Percentiles rank a stretch among this genome's conserved stretches.
phyloP scores from a whole-genome alignment of 1,284 basidiomycete species.

The Cryptococcus hybrid region DNA sequence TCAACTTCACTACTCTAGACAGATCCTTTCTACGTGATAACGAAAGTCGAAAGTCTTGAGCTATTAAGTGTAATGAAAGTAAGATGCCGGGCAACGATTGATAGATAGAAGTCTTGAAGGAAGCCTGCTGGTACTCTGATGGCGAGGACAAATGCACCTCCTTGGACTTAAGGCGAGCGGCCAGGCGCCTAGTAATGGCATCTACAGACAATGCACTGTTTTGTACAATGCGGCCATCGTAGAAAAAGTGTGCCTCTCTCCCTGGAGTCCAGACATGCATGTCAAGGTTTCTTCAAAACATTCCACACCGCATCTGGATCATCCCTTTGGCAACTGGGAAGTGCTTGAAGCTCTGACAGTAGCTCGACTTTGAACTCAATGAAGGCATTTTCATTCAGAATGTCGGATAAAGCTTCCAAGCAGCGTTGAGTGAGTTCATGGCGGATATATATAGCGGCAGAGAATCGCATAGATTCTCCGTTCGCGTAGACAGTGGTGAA shows the following conservation, averaged over 20 bases:
- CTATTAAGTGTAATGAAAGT: conserved; percentile 71
- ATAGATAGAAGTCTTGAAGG: background rate
- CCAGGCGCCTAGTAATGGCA: conserved; percentile 51
- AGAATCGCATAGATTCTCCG: conserved; percentile 54
- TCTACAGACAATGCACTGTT: conserved; percentile 23
- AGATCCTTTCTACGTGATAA: conserved; percentile 56
- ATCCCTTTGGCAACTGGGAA: background rate
- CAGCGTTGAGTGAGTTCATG: conserved; percentile 60
- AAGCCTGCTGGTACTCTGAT: background rate
- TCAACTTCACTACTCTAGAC: conserved; percentile 61
- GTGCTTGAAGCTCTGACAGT: conserved; percentile 52
- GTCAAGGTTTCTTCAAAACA: conserved; percentile 5
- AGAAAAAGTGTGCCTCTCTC: background rate
- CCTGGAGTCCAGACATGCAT: conserved; percentile 6
- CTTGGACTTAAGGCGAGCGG: conserved; percentile 45
- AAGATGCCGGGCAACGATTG: conserved; percentile 46
- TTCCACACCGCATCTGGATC: conserved; percentile 11
- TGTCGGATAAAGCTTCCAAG: conserved; percentile 61
- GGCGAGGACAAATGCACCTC: background rate
- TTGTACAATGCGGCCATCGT: background rate
- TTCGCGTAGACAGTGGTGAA: conserved; percentile 56
- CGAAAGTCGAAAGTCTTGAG: conserved; percentile 56
- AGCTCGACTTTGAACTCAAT: conserved; percentile 61
- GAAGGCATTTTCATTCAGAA: conserved; percentile 52
- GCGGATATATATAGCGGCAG: conserved; percentile 56